Evolutionary conservation across 2,329 filamentous ascomycete genomes (phyloP), one percentile per base, ranked within the genome.

Genomic region (Fusarium clavum): DNA sequence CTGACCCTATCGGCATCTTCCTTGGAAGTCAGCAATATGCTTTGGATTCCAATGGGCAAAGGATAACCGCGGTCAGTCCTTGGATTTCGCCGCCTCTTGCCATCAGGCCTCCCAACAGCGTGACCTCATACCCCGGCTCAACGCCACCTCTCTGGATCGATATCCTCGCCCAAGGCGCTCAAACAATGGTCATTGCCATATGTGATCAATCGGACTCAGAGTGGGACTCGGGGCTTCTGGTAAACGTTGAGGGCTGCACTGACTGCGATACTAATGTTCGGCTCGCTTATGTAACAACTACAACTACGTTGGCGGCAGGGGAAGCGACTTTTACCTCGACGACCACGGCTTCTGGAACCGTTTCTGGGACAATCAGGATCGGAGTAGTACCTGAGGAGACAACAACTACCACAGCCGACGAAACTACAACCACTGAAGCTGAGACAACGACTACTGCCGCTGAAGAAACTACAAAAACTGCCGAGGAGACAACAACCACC

Each of bases 351-450:
- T 67, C 60, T 8, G 62, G 61, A 16, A 73, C 70, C 12, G 53
- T 57, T 2, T 71, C 66, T 14, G 70, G 66, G 29, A 73, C 70
- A 43, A 6, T 53, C n/a, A 18, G 6, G 34, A 43, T 53, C n/a
- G 49, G 34, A 1, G 49, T 53, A 27, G 9, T 45, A 3, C 22
- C 22, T 3, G 29, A 30, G 29, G 29, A 30, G 29, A 30, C 29
- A 13, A 5, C 29, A 30, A 13, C 29, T 30, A 16, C 22, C 14
- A 41, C 18, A 14, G 32, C 12, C 9, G 49, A 53, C 13, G 34
- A 30, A 14, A 16, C 20, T 20, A 20, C 34, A 9, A 53, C 25
- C 6, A 53, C 34, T 9, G 27, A 34, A 3, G 49, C 5, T 14
- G 49, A 30, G 4, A 25, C 49, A 2, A 61, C 57, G 2, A 65